Conservation (phyloP, 129 eudicot species). For the Helichrysum umbraculigerum region DNA sequence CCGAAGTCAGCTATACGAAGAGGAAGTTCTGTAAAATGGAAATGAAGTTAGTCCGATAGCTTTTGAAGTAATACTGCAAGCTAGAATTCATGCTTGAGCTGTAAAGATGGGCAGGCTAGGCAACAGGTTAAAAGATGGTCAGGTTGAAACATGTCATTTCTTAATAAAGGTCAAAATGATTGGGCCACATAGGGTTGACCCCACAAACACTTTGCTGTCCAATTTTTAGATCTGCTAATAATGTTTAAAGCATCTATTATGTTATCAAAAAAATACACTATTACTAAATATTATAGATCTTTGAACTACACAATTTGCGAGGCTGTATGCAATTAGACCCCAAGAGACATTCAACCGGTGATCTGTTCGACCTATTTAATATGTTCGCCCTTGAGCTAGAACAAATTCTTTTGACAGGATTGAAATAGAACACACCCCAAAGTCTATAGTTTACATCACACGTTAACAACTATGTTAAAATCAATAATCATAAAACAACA, state of each 20-base stretch:
- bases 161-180: too few relatives aligned
- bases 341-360: background rate
- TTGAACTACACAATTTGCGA: background rate
- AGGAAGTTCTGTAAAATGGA: conserved; percentile 76
- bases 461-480: background rate
- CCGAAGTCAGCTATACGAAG: conserved; percentile 98
- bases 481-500: background rate
- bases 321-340: background rate
- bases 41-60: background rate
- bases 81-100: background rate
- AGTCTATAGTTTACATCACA: background rate
- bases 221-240: background rate
- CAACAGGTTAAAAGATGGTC: background rate
- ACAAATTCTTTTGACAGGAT: background rate
- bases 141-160: background rate
- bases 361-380: background rate
- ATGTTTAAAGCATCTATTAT: background rate
- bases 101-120: background rate
- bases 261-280: background rate
- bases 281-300: background rate
- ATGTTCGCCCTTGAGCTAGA: background rate
- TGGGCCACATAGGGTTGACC: too few relatives aligned
- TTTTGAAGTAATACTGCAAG: background rate
- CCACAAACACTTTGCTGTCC: too few relatives aligned
- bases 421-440: background rate